These are phyloP conservation scores for Phytophthora quininea DNA, from an alignment of 352 stramenopile genomes.

Conservation along the genomic window DNA sequence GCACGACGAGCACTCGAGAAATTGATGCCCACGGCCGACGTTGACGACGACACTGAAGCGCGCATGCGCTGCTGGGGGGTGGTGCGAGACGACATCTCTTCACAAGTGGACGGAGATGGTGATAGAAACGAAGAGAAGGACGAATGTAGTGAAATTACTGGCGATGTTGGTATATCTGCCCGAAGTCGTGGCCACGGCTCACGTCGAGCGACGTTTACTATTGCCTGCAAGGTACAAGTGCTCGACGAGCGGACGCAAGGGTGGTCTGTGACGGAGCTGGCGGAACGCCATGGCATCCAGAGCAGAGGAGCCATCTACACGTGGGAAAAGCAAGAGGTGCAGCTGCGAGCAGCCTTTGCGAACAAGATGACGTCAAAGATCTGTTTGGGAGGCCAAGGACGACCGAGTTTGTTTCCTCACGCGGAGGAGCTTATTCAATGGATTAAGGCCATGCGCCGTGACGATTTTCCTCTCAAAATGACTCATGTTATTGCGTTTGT, in stretches of 20 bases:
- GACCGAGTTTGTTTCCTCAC: conserved; percentile 13
- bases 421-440: conserved; percentile 28
- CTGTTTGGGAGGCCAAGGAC: conserved; percentile 3
- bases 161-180: not conserved
- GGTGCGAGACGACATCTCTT: not conserved
- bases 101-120: not conserved
- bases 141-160: not conserved
- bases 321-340: conserved; percentile 4
- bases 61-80: not conserved
- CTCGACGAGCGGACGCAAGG: not conserved
- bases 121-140: not conserved
- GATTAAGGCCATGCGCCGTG: conserved; percentile 28
- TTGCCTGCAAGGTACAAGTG: conserved; percentile 3
- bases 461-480: conserved; percentile 20
- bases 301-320: conserved; percentile 5
- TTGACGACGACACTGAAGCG: not conserved
- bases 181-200: not conserved
- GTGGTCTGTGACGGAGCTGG: not conserved
- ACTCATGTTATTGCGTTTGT: conserved; percentile 19
- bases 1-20: conserved; percentile 1
- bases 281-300: not conserved
- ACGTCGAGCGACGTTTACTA: not conserved
- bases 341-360: not conserved
- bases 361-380: conserved; percentile 1
- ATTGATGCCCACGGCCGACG: not conserved